These are phyloP conservation scores for Lactarius hengduanensis DNA, from an alignment of 768 basidiomycete genomes.

Conservation along the genomic window DNA sequence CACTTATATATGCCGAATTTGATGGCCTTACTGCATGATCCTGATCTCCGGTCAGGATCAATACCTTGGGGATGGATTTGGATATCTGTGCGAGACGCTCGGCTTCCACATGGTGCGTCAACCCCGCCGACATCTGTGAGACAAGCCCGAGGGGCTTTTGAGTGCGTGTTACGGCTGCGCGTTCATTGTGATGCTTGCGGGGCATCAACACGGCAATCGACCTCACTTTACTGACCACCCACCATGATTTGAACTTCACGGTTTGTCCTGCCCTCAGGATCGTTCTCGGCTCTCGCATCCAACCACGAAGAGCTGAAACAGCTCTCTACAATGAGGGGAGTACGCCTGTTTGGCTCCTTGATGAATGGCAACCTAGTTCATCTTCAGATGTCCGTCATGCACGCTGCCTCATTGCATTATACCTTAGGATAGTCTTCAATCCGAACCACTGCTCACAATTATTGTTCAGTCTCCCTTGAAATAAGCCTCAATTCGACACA, in stretches of 20 bases:
- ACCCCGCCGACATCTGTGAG: constrained; percentile 68
- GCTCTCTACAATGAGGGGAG: constrained; percentile 53
- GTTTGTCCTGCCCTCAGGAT: constrained; percentile 61
- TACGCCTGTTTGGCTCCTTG: constrained; percentile 46
- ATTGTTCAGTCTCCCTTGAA: neutral
- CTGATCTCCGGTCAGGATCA: constrained; percentile 64
- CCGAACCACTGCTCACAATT: constrained; percentile 29
- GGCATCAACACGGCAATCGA: neutral
- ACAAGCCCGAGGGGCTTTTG: constrained; percentile 63
- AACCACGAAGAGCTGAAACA: constrained; percentile 65
- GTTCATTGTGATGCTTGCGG: constrained; percentile 46
- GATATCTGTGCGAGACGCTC: constrained; percentile 40
- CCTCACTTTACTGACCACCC: constrained; percentile 16
- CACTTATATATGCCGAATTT: constrained; percentile 53
- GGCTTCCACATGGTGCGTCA: constrained; percentile 57
- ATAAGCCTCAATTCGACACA: constrained; percentile 35
- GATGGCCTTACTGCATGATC: constrained; percentile 56
- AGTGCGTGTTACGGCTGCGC: constrained; percentile 51
- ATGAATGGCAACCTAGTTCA: constrained; percentile 39
- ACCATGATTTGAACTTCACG: constrained; percentile 58
- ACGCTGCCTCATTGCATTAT: neutral
- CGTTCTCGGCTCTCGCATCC: constrained; percentile 48
- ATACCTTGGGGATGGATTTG: constrained; percentile 58
- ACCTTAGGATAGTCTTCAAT: constrained; percentile 18
- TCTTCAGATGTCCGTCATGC: neutral